Base-by-base conservation (phyloP, 2,329 filamentous ascomycete genomes). In the Zymoseptoria crescenta region DNA sequence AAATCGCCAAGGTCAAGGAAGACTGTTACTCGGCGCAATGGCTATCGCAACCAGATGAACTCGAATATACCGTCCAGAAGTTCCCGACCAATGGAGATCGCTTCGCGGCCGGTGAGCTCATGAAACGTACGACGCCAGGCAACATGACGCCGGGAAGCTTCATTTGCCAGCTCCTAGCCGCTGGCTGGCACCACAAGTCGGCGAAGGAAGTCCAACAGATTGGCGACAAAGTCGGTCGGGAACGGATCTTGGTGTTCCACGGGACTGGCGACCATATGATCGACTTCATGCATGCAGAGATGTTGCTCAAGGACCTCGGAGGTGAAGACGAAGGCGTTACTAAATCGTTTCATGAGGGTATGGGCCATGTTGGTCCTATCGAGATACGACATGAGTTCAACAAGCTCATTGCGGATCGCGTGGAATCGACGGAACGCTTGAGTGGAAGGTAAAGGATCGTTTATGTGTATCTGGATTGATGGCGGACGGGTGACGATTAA, bases 21-120 rank as follows among this genome's bases (percentile, higher is more conserved):
- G 83, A 85, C 63, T 77, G 93, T 56, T 95, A 93, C 72, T 79
- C 82, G 0, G 69, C 78, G 2, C 74, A 76, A 13, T 96, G 85
- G 80, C 81, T 94, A 7, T 68, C 74, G 24, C 70, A 73, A 4
- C 83, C 86, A 0, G 89, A 93, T 73, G 79, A 71, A 28, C 69
- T 70, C 19, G 75, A 78, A 54, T 71, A 66, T 52, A 70, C 74
- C 1, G 70, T 75, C 58, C 66, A 77, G 45, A 74, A 73, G 8
- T 96, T 94, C 72, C 81, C 81, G 4, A 89, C 80, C 56, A 94
- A 93, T 70, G 91, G 85, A 59, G 88, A 94, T 75, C 86, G 91
- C 4, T 93, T 91, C 69, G 86, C 88, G 27, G 91, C 91, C 0
- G 84, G 87, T 65, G 90, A 96, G 74, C 74, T 95, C 63, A 79